Base-by-base conservation (phyloP, 176 grass and related monocot species). In the Musa beccarii region DNA sequence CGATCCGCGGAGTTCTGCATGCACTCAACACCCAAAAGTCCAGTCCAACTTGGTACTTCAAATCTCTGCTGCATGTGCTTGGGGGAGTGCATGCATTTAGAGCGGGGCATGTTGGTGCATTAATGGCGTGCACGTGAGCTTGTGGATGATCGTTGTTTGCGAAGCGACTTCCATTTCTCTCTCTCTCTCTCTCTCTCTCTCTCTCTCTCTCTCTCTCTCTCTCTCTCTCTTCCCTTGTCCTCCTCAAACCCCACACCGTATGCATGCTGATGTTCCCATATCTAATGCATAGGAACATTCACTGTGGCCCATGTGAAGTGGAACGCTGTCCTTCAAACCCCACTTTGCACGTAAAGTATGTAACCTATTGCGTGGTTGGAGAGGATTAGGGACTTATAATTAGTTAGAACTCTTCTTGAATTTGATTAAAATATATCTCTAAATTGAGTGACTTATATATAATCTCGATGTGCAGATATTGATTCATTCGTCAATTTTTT, bases 31-130 rank as follows among this genome's bases (percentile, higher is more conserved):
- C 20, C 20, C 20, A 62, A 62, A 62, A 21, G 34, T 43, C 34
- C 4, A 4, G 4, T 43, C 34, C 34, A 43, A 43, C 34, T 43
- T 43, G 34, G 34, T 43, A 43, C 34, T 43, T 43, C 34, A 43
- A 17, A 2, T 21, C 7, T 17, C 15, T 12, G 29, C 10, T 43
- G 26, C 67, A 3, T 69, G 67, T 51, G 67, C 34, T 34, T 69
- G 12, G 29, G 66, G 26, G 66, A 62, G 15, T 12, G 66, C 23
- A 43, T 8, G 66, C 34, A 49, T 69, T 69, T 49, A 69, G 21
- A 66, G 63, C 20, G 10, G 20, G 20, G 57, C 28, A 69, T 69
- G 67, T 50, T 69, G 67, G 67, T 69, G 67, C 28, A 69, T 69
- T 69, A 49, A 69, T 15, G 67, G 4, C 67, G 19, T 69, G 67